Evolutionary conservation across 2,329 filamentous ascomycete species (phyloP), one percentile per base, ranked within the genome.

Genomic region (Chalaropsis ovoidea): DNA sequence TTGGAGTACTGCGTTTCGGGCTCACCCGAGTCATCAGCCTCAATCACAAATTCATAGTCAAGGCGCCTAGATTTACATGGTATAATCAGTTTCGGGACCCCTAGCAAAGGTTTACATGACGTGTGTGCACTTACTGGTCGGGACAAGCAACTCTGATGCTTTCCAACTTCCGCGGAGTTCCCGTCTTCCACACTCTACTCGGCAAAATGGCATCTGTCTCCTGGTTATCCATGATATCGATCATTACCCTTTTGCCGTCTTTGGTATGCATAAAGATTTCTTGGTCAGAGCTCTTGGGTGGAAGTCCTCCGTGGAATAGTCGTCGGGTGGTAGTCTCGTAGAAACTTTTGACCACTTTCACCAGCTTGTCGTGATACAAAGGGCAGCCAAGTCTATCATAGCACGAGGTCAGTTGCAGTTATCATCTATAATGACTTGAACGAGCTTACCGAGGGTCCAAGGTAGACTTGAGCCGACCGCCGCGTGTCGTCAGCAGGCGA

Each of bases 131-230:
- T 52, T 62, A 62, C 61, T 49, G 61, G 43, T 62, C 43, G 1
- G 45, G 24, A 22, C 61, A 62, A 17, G 42, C 61, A 49, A 62
- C 61, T 17, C 43, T 45, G 11, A 62, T 62, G 27, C 43, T 62
- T n/a, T 62, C 45, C 17, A 47, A 7, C 27, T 58, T 58, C 27
- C 52, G 52, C 27, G 31, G 31, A 11, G 52, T 22, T 31, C 27
- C 52, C 6, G 27, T 58, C 27, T 58, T 58, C 52, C 52, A 58
- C 3, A 58, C 24, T 27, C 22, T 17, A 8, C 52, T 58, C 6
- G 52, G 52, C 17, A 58, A n/a, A 19, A 58, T 58, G 27, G 19
- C 52, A 7, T 13, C 52, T 35, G 31, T 17, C 15, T 58, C 52
- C 7, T 19, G 24, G 5, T 6, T 35, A 3, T 35, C 35, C 27